Evolutionary conservation across 495 filamentous ascomycete species (phyloP).

Genomic region (Neurospora sp.): DNA sequence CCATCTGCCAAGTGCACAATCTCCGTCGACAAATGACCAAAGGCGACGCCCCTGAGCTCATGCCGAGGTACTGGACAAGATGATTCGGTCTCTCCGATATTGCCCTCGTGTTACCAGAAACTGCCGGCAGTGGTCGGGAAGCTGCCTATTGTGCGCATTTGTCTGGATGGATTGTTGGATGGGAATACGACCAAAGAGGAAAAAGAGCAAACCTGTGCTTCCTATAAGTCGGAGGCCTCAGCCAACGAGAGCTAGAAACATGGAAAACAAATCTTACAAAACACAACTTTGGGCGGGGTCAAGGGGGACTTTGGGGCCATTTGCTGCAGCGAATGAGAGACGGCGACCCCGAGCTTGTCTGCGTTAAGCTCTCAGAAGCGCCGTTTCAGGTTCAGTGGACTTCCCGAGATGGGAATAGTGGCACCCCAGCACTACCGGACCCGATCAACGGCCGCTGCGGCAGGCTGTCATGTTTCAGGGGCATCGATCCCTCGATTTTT

Average conservation of each 20-base stretch:
- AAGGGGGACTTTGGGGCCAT: not conserved
- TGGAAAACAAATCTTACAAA: not conserved
- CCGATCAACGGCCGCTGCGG: not conserved
- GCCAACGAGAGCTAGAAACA: not conserved
- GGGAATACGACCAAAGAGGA: not conserved
- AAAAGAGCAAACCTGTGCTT: not conserved
- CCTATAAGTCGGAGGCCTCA: not conserved
- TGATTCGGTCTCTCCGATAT: not conserved
- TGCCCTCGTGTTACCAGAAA: not conserved
- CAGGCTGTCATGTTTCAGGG: not conserved
- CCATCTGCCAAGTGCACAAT: not conserved
- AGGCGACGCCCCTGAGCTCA: constrained; percentile 1
- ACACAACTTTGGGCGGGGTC: not conserved
- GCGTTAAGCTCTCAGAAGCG: constrained; percentile 2
- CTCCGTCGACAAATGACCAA: not conserved
- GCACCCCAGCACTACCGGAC: not conserved
- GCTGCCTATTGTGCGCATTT: not conserved
- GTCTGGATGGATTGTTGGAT: not conserved
- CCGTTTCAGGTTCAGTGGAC: constrained; percentile 16
- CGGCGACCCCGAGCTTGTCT: constrained; percentile 1
- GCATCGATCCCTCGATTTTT: not conserved
- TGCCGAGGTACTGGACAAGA: not conserved
- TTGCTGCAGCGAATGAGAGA: not conserved
- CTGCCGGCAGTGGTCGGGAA: not conserved
- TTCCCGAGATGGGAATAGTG: not conserved